Conservation (phyloP, 176 grass and related monocot species). For the Olyra latifolia region DNA sequence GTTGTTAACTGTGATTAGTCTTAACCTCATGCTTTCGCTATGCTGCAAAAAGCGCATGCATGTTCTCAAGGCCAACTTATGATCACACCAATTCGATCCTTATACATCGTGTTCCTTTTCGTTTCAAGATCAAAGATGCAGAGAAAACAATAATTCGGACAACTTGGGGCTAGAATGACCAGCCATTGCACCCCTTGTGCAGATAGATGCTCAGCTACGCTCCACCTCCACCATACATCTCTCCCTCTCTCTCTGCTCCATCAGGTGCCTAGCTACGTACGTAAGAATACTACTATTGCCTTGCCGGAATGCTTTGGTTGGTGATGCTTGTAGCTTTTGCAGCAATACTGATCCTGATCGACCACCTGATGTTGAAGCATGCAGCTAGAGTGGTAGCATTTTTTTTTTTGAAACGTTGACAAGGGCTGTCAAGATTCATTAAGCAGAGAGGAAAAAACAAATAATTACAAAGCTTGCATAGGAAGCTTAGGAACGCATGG, state of each 20-base stretch:
- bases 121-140: background rate
- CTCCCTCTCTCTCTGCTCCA: background rate
- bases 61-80: background rate
- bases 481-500: too few species aligned
- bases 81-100: background rate
- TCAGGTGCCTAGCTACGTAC: background rate
- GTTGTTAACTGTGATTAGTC: background rate
- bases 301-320: constrained; percentile 1
- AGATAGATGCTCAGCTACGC: background rate
- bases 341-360: constrained; percentile 12
- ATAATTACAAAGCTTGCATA: too few species aligned
- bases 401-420: too few species aligned
- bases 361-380: background rate
- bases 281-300: background rate
- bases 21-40: background rate
- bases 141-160: constrained; percentile 23
- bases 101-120: background rate
- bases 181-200: background rate
- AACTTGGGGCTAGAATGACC: constrained; percentile 10
- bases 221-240: constrained; percentile 21
- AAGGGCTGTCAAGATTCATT: too few species aligned
- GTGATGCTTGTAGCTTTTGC: constrained; percentile 32
- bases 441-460: too few species aligned
- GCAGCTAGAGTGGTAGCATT: background rate
- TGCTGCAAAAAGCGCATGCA: background rate